Percentiles rank a stretch among this genome's conserved stretches.
These are phyloP conservation scores for Porodaedalea pini DNA, from an alignment of 1,284 basidiomycete species.

Conservation along the genomic window DNA sequence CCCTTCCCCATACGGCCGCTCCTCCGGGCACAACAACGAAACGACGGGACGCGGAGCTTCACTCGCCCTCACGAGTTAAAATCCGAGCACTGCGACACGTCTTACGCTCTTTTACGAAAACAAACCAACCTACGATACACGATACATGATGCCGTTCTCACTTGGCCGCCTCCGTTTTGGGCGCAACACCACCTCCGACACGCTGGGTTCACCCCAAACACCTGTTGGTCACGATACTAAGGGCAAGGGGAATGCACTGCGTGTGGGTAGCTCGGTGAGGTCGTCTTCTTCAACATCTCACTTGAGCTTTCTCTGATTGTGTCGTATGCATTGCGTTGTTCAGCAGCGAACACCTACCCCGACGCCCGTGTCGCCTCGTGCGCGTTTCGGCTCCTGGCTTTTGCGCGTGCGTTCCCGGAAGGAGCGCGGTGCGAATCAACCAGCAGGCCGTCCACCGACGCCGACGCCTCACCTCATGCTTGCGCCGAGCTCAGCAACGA, in stretches of 20 bases:
- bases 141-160: background rate
- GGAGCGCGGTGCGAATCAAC: background rate
- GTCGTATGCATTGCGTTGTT: background rate
- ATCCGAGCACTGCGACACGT: background rate
- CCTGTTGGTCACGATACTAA: background rate
- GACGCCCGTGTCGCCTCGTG: background rate
- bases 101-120: background rate
- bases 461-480: slow-evolving; percentile 1
- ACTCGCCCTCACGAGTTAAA: background rate
- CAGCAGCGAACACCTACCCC: background rate
- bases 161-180: slow-evolving; percentile 3
- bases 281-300: background rate
- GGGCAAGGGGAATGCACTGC: background rate
- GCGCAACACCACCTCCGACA: background rate
- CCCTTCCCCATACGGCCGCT: background rate
- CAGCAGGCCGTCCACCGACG: background rate
- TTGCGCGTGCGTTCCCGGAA: background rate
- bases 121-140: background rate
- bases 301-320: background rate
- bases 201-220: background rate
- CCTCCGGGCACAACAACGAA: background rate
- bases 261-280: background rate
- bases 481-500: background rate
- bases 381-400: background rate
- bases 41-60: background rate